A percentile compares a stretch with the other conserved stretches of the same genome.
These are phyloP conservation scores for Pestalotiopsis sp. DNA, from an alignment of 2,329 filamentous ascomycete genomes.

Conservation along the genomic window DNA sequence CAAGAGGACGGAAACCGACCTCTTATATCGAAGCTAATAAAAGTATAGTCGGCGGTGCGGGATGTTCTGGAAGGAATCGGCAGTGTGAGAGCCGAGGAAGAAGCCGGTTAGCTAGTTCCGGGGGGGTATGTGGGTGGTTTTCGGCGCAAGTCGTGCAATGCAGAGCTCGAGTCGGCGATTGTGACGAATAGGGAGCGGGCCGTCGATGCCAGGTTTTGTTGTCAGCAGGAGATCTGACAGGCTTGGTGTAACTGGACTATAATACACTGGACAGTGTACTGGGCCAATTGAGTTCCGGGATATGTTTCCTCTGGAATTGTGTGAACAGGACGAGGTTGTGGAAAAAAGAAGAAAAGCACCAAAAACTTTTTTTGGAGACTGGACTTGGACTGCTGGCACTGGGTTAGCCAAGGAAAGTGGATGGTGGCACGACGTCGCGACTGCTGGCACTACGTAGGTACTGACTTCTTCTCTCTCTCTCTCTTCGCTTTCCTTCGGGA, in stretches of 20 bases:
- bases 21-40: slow-evolving; percentile 10
- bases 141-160: background rate
- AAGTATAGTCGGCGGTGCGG: slow-evolving; percentile 8
- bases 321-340: background rate
- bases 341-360: background rate
- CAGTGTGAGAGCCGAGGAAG: slow-evolving; percentile 20
- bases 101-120: slow-evolving; percentile 14
- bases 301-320: background rate
- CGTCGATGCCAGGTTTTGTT: background rate
- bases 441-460: background rate
- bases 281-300: background rate
- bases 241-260: background rate
- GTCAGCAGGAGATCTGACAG: background rate
- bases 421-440: background rate
- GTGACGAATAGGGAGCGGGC: background rate
- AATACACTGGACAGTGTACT: background rate
- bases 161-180: background rate
- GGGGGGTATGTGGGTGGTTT: slow-evolving; percentile 6
- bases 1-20: background rate
- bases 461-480: background rate
- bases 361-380: background rate
- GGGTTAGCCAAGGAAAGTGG: background rate
- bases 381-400: background rate
- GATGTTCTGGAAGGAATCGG: background rate
- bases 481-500: background rate